phyloP scores from a whole-genome alignment of 495 filamentous ascomycete genomes.

The Paragyromitra xinjiangensis region DNA sequence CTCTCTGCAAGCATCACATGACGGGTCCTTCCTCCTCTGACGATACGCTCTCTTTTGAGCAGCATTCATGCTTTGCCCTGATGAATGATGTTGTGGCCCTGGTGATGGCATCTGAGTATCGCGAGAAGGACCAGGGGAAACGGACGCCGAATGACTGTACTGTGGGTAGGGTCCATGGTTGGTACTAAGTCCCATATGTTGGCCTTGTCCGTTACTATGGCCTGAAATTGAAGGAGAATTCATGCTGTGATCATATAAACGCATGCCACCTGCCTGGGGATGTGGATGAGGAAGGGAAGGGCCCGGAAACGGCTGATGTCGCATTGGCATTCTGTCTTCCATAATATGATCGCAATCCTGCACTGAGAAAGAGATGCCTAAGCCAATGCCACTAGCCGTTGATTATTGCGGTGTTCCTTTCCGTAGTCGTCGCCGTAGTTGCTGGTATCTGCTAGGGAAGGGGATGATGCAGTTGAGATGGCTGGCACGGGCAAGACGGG shows the following conservation, averaged over 20 bases:
- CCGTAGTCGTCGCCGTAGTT: slow-evolving; percentile 25
- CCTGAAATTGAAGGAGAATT: slow-evolving; percentile 50
- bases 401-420: slow-evolving; percentile 24
- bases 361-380: slow-evolving; percentile 23
- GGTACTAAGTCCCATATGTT: slow-evolving; percentile 50
- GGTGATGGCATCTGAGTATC: slow-evolving; percentile 55
- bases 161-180: slow-evolving; percentile 51
- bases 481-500: slow-evolving; percentile 36
- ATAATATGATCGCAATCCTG: slow-evolving; percentile 49
- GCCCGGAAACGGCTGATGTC: slow-evolving; percentile 49
- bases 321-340: slow-evolving; percentile 55
- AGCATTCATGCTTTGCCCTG: slow-evolving; percentile 59
- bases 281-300: slow-evolving; percentile 49
- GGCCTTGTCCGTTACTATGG: slow-evolving; percentile 40
- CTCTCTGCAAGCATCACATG: slow-evolving; percentile 96
- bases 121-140: slow-evolving; percentile 56
- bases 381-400: slow-evolving; percentile 51
- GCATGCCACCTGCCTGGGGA: slow-evolving; percentile 51
- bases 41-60: slow-evolving; percentile 93
- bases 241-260: slow-evolving; percentile 51
- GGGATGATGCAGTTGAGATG: slow-evolving; percentile 49
- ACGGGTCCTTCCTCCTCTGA: slow-evolving; percentile 93
- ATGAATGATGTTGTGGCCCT: slow-evolving; percentile 48
- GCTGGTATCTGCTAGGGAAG: slow-evolving; percentile 43
- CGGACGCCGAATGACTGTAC: slow-evolving; percentile 54